phyloP scores from a whole-genome alignment of 768 basidiomycete species.

The Pisolithus albus region DNA sequence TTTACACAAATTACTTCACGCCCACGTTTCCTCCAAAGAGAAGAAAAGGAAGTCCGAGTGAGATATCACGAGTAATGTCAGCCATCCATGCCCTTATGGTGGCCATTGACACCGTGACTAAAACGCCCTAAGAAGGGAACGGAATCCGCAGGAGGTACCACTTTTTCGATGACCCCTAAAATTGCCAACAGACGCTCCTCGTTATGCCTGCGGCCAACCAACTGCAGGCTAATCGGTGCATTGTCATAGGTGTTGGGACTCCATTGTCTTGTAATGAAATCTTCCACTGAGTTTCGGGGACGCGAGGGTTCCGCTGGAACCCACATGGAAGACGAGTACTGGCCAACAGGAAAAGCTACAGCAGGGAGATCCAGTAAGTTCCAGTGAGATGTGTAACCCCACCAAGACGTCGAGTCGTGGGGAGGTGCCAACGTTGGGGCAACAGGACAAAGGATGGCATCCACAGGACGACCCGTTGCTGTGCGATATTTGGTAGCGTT shows the following conservation, averaged over 20 bases:
- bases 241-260: conserved; percentile 35
- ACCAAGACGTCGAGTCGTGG: conserved; percentile 42
- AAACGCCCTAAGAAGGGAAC: conserved; percentile 4
- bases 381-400: conserved; percentile 48
- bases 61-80: background rate
- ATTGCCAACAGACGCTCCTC: conserved; percentile 45
- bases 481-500: conserved; percentile 33
- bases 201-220: conserved; percentile 44
- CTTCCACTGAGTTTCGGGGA: conserved; percentile 31
- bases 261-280: conserved; percentile 34
- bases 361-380: conserved; percentile 46
- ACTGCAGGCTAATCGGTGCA: conserved; percentile 41
- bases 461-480: conserved; percentile 38
- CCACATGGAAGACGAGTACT: conserved; percentile 23
- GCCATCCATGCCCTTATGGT: background rate
- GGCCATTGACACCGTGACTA: conserved; percentile 10
- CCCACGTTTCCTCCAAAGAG: too few species aligned
- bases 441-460: conserved; percentile 41
- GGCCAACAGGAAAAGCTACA: conserved; percentile 41
- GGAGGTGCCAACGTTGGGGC: conserved; percentile 43
- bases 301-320: conserved; percentile 4
- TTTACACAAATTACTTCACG: background rate
- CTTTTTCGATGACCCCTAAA: conserved; percentile 33
- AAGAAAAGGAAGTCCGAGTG: background rate
- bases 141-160: conserved; percentile 12